Base-by-base conservation (phyloP, 2,329 filamentous ascomycete species). In the Hymenotorrendiella dingleyae region DNA sequence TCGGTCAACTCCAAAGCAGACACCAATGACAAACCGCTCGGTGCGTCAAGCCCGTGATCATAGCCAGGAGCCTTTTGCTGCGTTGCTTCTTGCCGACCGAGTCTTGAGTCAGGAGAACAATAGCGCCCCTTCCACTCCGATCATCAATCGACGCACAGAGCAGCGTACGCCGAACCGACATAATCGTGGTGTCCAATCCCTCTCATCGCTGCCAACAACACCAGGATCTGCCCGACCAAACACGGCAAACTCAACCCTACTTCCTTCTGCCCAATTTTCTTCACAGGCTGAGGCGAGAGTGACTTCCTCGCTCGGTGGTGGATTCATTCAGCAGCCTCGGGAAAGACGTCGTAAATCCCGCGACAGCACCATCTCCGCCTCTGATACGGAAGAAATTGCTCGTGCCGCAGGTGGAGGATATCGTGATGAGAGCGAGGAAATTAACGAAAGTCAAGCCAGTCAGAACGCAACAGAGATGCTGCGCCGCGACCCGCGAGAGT, bases 181-280 rank as follows among this genome's bases (percentile, higher is more conserved):
- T 61, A 78, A 74, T 14, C 80, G 88, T 53, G 86, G 83, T 45
- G 78, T 82, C 22, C 87, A 94, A 61, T 93, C 87, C 33, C 71
- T 94, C 62, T 94, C 89, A 1, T 93, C 89, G 1, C 69, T 95
- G 4, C 88, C 88, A 6, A 80, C 80, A 5, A 94, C 88, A 2
- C 87, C 88, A 8, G 68, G 70, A 32, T 73, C 78, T 11, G 63
- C 70, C 32, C 73, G 76, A 37, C 65, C 68, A 10, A 23, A 35
- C 21, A 43, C 46, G 28, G 67, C 69, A 29, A 70, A 72, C 36
- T 64, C 67, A 12, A 71, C 68, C 4, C 72, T 84, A 54, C 68
- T 80, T 37, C 79, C 82, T 36, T 78, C 82, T 0, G 70, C 74
- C 53, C 68, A 85, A 60, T 64, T 85, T 9, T 74, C 82, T 2